Conservation (phyloP, 495 filamentous ascomycete genomes). For the Penicillium coprophilum region DNA sequence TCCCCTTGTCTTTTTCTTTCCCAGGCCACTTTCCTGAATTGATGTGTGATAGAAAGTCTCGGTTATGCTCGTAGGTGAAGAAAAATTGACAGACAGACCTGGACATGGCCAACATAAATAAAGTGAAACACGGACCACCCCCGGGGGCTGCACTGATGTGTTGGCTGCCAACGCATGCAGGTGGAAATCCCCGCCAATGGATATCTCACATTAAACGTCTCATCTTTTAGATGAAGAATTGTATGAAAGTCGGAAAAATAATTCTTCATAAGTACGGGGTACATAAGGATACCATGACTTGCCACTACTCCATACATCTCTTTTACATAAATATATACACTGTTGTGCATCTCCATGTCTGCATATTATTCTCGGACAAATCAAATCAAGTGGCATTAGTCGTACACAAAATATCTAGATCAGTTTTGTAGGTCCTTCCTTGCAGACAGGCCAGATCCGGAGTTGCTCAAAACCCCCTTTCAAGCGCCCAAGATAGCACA, state of each 20-base stretch:
- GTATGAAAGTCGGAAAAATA: too few species aligned
- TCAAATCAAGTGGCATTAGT: constrained; percentile 15
- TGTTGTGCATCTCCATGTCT: not conserved
- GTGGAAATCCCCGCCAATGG: constrained; percentile 2
- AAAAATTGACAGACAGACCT: not conserved
- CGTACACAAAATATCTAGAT: constrained; percentile 20
- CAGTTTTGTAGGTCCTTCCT: constrained; percentile 12
- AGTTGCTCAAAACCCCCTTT: constrained; percentile 10
- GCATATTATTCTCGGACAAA: not conserved
- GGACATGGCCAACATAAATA: constrained; percentile 8
- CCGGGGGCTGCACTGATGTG: constrained; percentile 6
- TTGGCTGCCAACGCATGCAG: constrained; percentile 12
- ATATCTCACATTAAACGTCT: not conserved
- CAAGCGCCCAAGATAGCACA: constrained; percentile 12
- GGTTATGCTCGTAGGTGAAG: not conserved
- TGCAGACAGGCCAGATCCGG: constrained; percentile 13
- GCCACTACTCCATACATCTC: not conserved
- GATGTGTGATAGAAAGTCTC: not conserved
- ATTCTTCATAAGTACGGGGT: not conserved
- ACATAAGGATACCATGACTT: not conserved
- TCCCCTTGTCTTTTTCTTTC: not conserved
- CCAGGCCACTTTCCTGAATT: not conserved
- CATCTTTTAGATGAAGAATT: not conserved
- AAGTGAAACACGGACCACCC: constrained; percentile 14
- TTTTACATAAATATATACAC: not conserved